phyloP scores from a whole-genome alignment of 2,329 filamentous ascomycete genomes.

The Dothistroma septosporum region DNA sequence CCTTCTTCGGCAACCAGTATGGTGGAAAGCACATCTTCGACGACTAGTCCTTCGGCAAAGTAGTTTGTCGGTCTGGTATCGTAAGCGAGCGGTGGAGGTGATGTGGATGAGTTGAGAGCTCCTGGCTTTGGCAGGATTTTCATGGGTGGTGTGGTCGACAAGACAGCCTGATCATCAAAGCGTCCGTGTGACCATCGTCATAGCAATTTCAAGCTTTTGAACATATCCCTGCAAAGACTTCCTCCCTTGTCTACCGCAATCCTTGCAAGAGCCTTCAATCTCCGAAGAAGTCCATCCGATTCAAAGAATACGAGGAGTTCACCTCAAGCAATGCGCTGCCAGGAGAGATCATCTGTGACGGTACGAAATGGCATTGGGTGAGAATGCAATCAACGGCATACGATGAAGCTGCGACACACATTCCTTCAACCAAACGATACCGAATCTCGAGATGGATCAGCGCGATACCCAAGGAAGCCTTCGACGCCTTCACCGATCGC shows the following conservation, averaged over 20 bases:
- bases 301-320: neutral
- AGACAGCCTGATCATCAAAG: neutral
- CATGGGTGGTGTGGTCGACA: neutral
- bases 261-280: neutral
- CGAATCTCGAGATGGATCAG: constrained; percentile 4
- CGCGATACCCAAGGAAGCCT: constrained; percentile 2
- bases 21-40: constrained; percentile 5
- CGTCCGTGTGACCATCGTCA: neutral
- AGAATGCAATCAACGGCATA: neutral
- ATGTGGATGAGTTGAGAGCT: neutral
- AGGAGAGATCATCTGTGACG: neutral
- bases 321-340: neutral
- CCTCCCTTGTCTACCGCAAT: neutral
- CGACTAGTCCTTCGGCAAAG: neutral
- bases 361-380: constrained; percentile 4
- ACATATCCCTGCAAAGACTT: neutral
- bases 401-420: neutral
- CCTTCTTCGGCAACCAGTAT: neutral
- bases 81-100: neutral
- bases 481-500: neutral
- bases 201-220: neutral
- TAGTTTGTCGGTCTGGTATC: neutral
- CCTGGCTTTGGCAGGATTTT: neutral
- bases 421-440: neutral
- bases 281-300: neutral